Base-by-base conservation (phyloP, 2,329 filamentous ascomycete species). In the Tolypocladium sp. region DNA sequence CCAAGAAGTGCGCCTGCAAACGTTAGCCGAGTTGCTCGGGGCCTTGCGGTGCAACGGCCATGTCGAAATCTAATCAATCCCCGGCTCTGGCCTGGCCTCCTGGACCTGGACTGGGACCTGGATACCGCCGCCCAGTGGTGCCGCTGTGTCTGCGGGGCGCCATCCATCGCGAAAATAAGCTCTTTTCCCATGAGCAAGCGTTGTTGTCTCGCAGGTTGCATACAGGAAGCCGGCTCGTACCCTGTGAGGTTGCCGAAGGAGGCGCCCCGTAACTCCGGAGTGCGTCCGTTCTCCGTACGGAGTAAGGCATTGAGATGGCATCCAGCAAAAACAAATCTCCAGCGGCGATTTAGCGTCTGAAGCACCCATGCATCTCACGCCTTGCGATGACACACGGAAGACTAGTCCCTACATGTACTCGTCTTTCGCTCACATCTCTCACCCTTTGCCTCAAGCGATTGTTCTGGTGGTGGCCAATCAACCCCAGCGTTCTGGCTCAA, bases 131-230 rank as follows among this genome's bases (percentile, higher is more conserved):
- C 44, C 44, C 27, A 17, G 22, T 27, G 25, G 44, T 49, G 44
- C 17, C 17, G 44, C 13, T 15, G 42, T 17, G n/a, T 25, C n/a
- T 46, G 17, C 12, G 25, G 27, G n/a, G 27, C 7, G 8, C 27
- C 3, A 17, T 20, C 25, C 3, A 13, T 49, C 22, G 27, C 46
- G 8, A 30, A n/a, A 51, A 51, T 15, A 17, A 20, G 7, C 27
- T 51, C 46, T 51, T 37, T 25, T 15, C 46, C 46, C 41, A 17
- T 30, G 13, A 35, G 17, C 58, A 57, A 57, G 55, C 55, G 30
- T 49, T 49, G 55, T 60, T 57, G 55, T 57, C 58, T 60, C 55
- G 46, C 42, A n/a, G 13, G 38, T 35, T 13, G 17, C 27, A 20
- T n/a, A 6, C 17, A 10, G 6, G 22, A 46, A 25, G 42, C 22